Conservation (phyloP, 1,139 yeast species). For the Petasospora rhodanensis region DNA sequence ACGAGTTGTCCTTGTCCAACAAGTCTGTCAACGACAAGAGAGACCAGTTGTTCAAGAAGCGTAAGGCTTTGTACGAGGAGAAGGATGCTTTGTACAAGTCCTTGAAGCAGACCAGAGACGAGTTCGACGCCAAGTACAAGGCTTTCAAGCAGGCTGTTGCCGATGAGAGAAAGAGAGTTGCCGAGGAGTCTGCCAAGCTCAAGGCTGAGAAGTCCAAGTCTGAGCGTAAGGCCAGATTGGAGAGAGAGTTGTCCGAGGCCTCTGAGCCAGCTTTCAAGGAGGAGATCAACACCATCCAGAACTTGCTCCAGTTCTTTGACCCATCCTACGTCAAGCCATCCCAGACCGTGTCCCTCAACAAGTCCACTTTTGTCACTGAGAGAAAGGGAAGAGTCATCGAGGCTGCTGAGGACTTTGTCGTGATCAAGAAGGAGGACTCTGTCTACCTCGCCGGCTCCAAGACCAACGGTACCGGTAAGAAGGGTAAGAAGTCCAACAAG, state of each 20-base stretch:
- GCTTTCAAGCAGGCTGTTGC: conserved; percentile 67
- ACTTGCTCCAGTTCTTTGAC: conserved; percentile 68
- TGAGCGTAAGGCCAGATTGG: conserved; percentile 61
- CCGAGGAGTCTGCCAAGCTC: conserved; percentile 58
- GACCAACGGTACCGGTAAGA: conserved; percentile 39
- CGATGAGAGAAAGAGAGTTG: conserved; percentile 66
- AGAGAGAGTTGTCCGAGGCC: conserved; percentile 59
- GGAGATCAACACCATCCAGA: conserved; percentile 71
- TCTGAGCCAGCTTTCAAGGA: conserved; percentile 81
- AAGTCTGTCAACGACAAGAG: conserved; percentile 66
- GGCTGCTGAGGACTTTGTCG: conserved; percentile 60
- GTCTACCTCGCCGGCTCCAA: conserved; percentile 49
- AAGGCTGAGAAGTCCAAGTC: conserved; percentile 55
- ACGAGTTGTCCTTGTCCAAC: conserved; percentile 56
- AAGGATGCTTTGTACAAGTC: conserved; percentile 65
- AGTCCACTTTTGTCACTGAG: conserved; percentile 29
- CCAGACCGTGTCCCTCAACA: conserved; percentile 26
- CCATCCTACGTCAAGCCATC: conserved; percentile 68
- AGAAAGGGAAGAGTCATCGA: conserved; percentile 43
- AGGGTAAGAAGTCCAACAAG: conserved; percentile 45
- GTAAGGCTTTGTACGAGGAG: conserved; percentile 63
- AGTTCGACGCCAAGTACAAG: conserved; percentile 66
- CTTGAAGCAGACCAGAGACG: conserved; percentile 61
- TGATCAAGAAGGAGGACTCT: conserved; percentile 62
- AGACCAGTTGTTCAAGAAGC: conserved; percentile 56